phyloP scores from a whole-genome alignment of 2,329 filamentous ascomycete genomes.

The Neonectria ditissima region DNA sequence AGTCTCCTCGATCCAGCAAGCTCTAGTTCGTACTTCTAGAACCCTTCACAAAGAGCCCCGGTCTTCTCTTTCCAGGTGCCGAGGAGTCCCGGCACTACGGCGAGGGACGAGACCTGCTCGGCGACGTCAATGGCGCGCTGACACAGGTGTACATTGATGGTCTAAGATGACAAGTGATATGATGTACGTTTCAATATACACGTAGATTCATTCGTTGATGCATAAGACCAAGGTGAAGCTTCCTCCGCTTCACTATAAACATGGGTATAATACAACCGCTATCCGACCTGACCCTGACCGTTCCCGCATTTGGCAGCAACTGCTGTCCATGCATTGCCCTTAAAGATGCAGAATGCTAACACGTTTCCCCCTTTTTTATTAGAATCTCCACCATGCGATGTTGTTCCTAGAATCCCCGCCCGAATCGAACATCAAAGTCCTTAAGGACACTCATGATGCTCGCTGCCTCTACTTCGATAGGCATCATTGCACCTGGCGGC shows the following conservation, averaged over 20 bases:
- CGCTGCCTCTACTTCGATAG: slow-evolving; percentile 83
- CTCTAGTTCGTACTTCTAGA: slow-evolving; percentile 33
- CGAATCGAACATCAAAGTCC: slow-evolving; percentile 82
- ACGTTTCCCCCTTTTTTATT: slow-evolving; percentile 33
- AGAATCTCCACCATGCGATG: slow-evolving; percentile 18
- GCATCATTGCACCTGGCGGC: slow-evolving; percentile 59
- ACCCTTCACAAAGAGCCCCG: slow-evolving; percentile 25
- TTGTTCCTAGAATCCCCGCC: slow-evolving; percentile 52
- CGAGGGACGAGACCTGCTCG: neutral
- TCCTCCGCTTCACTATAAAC: slow-evolving; percentile 37
- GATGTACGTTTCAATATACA: slow-evolving; percentile 31
- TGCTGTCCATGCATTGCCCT: slow-evolving; percentile 19
- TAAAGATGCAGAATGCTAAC: slow-evolving; percentile 24
- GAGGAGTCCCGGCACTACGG: slow-evolving; percentile 14
- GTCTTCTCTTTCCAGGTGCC: slow-evolving; percentile 4
- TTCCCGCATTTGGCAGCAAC: slow-evolving; percentile 36
- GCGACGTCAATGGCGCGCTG: slow-evolving; percentile 23
- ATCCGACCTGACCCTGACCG: slow-evolving; percentile 39
- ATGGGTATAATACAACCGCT: slow-evolving; percentile 49
- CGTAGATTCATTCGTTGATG: slow-evolving; percentile 45
- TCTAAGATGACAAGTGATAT: slow-evolving; percentile 16
- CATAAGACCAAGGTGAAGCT: slow-evolving; percentile 38
- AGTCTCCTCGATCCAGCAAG: slow-evolving; percentile 22
- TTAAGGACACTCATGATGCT: slow-evolving; percentile 89
- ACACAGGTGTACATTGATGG: slow-evolving; percentile 13